Base-by-base conservation (phyloP, 805 yeast species). In the Kuraishia capsulata region DNA sequence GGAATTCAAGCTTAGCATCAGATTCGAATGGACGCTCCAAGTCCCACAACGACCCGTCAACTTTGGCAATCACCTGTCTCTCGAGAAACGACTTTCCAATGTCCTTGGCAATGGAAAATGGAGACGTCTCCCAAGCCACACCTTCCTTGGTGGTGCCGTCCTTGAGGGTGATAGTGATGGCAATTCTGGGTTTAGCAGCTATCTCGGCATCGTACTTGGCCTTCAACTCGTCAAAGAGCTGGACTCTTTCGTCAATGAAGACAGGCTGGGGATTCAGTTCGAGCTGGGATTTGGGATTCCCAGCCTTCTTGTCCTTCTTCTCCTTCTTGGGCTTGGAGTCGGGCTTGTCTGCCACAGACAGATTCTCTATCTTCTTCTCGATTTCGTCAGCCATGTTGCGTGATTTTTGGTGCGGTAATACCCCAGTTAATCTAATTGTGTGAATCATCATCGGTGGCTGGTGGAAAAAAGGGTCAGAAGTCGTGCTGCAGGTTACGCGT, bases 21-120 rank as follows among this genome's bases (percentile, higher is more conserved):
- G 61, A 64, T 64, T 92, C 98, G 38, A 92, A 69, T 20, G 97
- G 97, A 65, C 98, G 82, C 47, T 81, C 89, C 53, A 92, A 70
- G 66, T 92, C 98, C 97, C 98, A 92, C 51, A 90, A 69, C 52
- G 74, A 69, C 42, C 95, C 96, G 56, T 92, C 73, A 39, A 90
- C 94, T 62, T 87, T 88, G 42, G 97, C 74, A 50, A 92, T 88
- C 47, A 92, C 87, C 51, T 85, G 84, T 65, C 87, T 81, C 48
- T 92, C 97, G 36, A 79, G 69, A 56, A 90, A 82, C 8, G 96
- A 81, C 63, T 85, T 84, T 48, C 95, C 87, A 51, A 90, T 88
- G 40, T 61, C 78, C 50, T 69, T 71, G 37, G 97, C 97, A 47
- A 90, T 83, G 38, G 78, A 81, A 62, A 85, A 61, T 34, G 98